These are phyloP conservation scores for Stachybotrys chartarum DNA, from an alignment of 2,329 filamentous ascomycete species.

Conservation along the genomic window DNA sequence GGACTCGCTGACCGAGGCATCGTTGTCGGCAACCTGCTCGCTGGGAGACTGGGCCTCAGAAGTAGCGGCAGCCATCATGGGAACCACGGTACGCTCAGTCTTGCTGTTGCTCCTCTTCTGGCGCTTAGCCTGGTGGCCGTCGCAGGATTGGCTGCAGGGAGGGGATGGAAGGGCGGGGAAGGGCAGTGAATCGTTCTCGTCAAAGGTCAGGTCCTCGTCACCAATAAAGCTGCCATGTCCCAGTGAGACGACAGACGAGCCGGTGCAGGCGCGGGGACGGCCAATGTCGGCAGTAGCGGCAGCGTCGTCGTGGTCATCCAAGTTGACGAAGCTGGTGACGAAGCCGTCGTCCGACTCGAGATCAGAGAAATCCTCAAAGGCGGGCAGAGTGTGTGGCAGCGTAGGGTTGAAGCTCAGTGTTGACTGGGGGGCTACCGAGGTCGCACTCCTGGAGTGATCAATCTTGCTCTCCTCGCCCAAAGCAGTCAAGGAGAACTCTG, in stretches of 20 bases:
- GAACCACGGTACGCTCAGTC: slow-evolving; percentile 23
- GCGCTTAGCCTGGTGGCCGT: slow-evolving; percentile 50
- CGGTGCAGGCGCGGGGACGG: slow-evolving; percentile 62
- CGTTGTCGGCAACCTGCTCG: slow-evolving; percentile 27
- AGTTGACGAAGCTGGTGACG: slow-evolving; percentile 61
- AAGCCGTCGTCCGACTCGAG: slow-evolving; percentile 90
- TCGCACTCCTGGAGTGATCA: slow-evolving; percentile 42
- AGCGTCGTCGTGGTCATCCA: slow-evolving; percentile 37
- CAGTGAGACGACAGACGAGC: slow-evolving; percentile 58
- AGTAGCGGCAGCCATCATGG: slow-evolving; percentile 35
- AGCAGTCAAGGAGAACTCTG: slow-evolving; percentile 60
- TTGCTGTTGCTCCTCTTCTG: slow-evolving; percentile 46
- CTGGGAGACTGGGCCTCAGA: slow-evolving; percentile 24
- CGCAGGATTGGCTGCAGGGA: slow-evolving; percentile 30
- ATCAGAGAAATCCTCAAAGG: slow-evolving; percentile 81
- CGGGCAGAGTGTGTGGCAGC: slow-evolving; percentile 54
- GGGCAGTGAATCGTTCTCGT: slow-evolving; percentile 57
- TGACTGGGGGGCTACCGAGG: slow-evolving; percentile 28
- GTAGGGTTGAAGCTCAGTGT: slow-evolving; percentile 46
- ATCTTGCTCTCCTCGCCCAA: slow-evolving; percentile 58
- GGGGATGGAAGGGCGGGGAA: slow-evolving; percentile 58
- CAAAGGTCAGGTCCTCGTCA: slow-evolving; percentile 69
- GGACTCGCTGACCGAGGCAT: slow-evolving; percentile 29
- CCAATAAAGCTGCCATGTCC: slow-evolving; percentile 73
- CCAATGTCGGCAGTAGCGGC: slow-evolving; percentile 57